Percentiles rank a stretch among this genome's conserved stretches.
These are phyloP conservation scores for Protostelium mycophagum DNA, from an alignment of 78 protist genomes.

Conservation along the genomic window DNA sequence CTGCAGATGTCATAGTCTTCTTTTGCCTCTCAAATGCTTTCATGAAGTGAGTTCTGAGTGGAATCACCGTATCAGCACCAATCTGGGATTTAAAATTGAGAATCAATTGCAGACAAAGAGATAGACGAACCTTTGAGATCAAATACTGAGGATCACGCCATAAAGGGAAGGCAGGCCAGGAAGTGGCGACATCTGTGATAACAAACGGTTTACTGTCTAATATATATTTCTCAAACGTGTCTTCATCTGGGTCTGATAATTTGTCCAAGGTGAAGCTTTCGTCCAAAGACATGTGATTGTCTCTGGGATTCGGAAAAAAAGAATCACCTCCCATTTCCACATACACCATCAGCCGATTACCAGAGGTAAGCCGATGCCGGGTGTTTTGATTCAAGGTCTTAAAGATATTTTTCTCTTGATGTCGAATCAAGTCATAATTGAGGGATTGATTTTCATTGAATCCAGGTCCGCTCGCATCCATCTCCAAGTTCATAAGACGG, in stretches of 20 bases:
- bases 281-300: background rate
- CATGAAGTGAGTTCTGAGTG: background rate
- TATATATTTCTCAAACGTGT: constrained; percentile 17
- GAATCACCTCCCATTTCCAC: too few species aligned
- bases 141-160: constrained; percentile 19
- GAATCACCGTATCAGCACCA: background rate
- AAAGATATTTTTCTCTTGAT: too few species aligned
- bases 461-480: too few species aligned
- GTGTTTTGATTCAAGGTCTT: too few species aligned
- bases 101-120: background rate
- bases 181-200: constrained; percentile 17
- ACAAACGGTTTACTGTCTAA: constrained; percentile 33
- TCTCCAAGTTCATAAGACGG: too few species aligned
- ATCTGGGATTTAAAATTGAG: background rate
- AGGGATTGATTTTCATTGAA: too few species aligned
- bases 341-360: too few species aligned
- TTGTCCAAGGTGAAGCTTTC: constrained; percentile 7
- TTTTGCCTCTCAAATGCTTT: background rate
- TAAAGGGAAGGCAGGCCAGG: constrained; percentile 15
- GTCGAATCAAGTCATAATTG: too few species aligned
- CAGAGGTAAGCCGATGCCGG: too few species aligned
- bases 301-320: too few species aligned
- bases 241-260: constrained; percentile 12
- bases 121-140: background rate
- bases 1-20: constrained; percentile 23